These are phyloP conservation scores for Geosmithia putterillii DNA, from an alignment of 2,329 filamentous ascomycete genomes.

Conservation along the genomic window DNA sequence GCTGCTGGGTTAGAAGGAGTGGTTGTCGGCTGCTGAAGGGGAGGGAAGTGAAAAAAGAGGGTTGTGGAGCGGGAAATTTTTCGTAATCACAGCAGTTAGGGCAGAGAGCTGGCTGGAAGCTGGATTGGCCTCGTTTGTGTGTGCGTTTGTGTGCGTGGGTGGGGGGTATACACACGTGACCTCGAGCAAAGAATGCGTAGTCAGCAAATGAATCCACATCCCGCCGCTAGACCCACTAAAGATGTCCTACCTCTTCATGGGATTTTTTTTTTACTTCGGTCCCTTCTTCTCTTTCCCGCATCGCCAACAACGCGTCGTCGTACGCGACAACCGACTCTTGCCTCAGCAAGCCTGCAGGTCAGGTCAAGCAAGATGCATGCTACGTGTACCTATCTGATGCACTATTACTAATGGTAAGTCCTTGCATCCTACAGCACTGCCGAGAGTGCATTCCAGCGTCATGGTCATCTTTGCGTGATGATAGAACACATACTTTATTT, in stretches of 20 bases:
- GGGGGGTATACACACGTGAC: conserved; percentile 2
- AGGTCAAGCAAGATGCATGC: no score
- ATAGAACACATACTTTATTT: conserved; percentile 53
- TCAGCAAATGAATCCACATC: background rate
- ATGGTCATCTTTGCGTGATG: conserved; percentile 46
- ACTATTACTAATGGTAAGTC: background rate
- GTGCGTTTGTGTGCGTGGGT: conserved; percentile 1
- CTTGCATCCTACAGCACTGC: background rate
- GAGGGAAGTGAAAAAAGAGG: background rate
- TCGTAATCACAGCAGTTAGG: conserved; percentile 33
- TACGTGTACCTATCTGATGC: background rate
- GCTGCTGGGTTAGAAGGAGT: conserved; percentile 3
- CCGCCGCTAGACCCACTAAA: background rate
- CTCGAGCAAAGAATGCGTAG: background rate
- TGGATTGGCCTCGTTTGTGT: no score
- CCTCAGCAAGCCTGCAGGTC: no score
- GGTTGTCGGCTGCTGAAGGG: background rate
- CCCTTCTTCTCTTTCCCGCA: background rate
- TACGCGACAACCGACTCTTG: background rate
- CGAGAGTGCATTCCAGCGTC: background rate
- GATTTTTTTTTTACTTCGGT: background rate
- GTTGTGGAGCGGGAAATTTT: conserved; percentile 28
- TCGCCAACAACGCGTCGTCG: background rate
- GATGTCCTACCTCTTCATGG: background rate
- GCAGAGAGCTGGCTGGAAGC: no score